phyloP scores from a whole-genome alignment of 1,139 yeast genomes.

The Pichia sp. region DNA sequence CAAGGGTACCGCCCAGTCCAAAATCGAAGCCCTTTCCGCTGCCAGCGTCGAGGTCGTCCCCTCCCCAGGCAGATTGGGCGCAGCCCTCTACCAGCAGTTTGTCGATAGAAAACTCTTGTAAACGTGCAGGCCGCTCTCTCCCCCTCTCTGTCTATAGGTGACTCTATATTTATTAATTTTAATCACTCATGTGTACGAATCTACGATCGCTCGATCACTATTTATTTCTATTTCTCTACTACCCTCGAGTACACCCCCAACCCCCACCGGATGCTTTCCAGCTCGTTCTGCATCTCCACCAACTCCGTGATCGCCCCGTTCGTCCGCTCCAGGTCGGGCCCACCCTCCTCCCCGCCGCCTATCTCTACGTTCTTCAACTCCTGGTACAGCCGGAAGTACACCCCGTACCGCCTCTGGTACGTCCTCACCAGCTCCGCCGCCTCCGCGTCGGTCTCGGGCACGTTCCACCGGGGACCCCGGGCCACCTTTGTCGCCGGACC shows the following conservation, averaged over 20 bases:
- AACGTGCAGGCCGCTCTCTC: not conserved
- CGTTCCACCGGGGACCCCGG: constrained; percentile 12
- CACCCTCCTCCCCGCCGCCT: constrained; percentile 6
- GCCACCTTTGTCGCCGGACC: constrained; percentile 9
- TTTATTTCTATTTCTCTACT: not conserved
- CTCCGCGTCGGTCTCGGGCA: constrained; percentile 5
- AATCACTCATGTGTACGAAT: not conserved
- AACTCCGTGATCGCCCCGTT: constrained; percentile 13
- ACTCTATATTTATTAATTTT: not conserved
- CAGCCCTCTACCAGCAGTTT: constrained; percentile 85
- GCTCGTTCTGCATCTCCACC: constrained; percentile 24
- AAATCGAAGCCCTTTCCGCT: constrained; percentile 84
- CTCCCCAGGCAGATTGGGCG: constrained; percentile 97
- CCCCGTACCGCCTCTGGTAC: constrained; percentile 32
- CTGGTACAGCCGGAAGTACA: constrained; percentile 31
- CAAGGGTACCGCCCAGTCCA: constrained; percentile 97
- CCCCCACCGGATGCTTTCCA: constrained; percentile 20
- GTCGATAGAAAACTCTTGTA: constrained; percentile 43
- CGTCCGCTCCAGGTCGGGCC: not conserved
- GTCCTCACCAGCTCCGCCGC: constrained; percentile 11
- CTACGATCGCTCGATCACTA: not conserved
- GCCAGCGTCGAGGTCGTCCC: constrained; percentile 95
- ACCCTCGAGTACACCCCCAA: constrained; percentile 7
- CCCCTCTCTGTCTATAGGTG: not conserved
- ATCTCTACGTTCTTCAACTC: constrained; percentile 13